Evolutionary conservation across 768 basidiomycete species (phyloP).

Genomic region (Chalciporus sphaerocephalus): DNA sequence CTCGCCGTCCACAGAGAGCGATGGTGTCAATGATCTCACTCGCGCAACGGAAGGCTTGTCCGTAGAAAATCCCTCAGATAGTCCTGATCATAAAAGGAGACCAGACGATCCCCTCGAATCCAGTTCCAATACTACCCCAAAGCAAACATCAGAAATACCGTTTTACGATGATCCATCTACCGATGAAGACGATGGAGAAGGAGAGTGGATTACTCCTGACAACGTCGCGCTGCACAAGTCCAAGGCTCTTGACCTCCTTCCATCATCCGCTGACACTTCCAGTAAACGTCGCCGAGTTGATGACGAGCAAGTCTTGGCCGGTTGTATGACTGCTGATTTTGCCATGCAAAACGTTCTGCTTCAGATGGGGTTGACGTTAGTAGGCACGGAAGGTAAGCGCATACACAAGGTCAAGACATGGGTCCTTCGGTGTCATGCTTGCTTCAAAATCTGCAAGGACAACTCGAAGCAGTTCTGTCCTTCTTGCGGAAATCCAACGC

Average conservation of each 20-base stretch:
- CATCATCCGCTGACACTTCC: conserved; percentile 38
- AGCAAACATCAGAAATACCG: conserved; percentile 25
- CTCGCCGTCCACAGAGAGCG: not conserved
- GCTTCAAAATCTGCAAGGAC: conserved; percentile 98
- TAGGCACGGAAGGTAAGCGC: conserved; percentile 85
- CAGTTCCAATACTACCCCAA: not conserved
- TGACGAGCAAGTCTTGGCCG: conserved; percentile 51
- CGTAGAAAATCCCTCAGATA: conserved; percentile 11
- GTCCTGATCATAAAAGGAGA: conserved; percentile 16
- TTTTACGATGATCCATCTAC: conserved; percentile 75
- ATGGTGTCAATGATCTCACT: conserved; percentile 10
- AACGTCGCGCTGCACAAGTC: conserved; percentile 88
- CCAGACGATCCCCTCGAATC: conserved; percentile 30
- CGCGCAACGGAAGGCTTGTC: conserved; percentile 9
- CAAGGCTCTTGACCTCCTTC: conserved; percentile 76
- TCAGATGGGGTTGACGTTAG: conserved; percentile 88
- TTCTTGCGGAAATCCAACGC: conserved; percentile 89
- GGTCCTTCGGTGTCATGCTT: conserved; percentile 96
- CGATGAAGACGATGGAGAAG: conserved; percentile 75
- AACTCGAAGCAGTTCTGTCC: conserved; percentile 94
- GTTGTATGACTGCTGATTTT: conserved; percentile 98
- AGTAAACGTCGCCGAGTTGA: conserved; percentile 35
- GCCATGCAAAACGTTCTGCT: conserved; percentile 98
- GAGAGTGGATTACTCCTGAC: conserved; percentile 94
- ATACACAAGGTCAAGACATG: conserved; percentile 92